Evolutionary conservation across 1,284 basidiomycete species (phyloP), one percentile per base, ranked within the genome.

Genomic region (Boletellus sp.): DNA sequence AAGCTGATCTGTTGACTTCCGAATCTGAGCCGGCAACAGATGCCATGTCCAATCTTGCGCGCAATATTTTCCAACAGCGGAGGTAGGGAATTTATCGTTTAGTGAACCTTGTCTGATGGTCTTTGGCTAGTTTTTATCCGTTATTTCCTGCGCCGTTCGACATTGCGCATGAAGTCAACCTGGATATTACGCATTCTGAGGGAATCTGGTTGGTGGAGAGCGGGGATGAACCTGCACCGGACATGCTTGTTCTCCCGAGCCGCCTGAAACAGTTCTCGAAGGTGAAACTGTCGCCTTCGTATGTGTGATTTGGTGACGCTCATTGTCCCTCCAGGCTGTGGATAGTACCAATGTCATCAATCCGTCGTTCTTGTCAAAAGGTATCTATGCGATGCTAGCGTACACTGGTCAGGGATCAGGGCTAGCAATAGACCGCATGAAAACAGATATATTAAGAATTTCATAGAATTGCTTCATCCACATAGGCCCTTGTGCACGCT

Each of bases 71-170:
- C 8, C 79, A 88, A 43, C 95, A 99, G 61, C 76, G 91, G 59
- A 91, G 84, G 92, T 91, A 50, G 34, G 67, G 16, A 27, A 23
- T 41, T 26, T 4, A 1, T 41, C 10, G 21, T 9, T 11, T 19
- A 9, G 19, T 19, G 2, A 36, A 16, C 8, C n/a, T 19, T 10
- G 3, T 40, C 45, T 66, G 21, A 53, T 14, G 13, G 2, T 5
- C 11, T 13, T 25, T 38, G 27, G 14, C 16, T 53, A 94, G 87
- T 60, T 96, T 97, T 70, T 99, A 99, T 66, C 96, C 96, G 0
- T 67, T 98, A 36, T 98, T 95, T 64, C 95, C 95, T 3, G 78
- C 85, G 0, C 92, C 95, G 0, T 64, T 78, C 13, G 82, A 86
- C 3, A 68, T 88, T 14, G 73, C 84, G 0, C 73, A 78, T 27